Base-by-base conservation (phyloP, 2,329 filamentous ascomycete genomes). In the Colletotrichum sansevieriae region DNA sequence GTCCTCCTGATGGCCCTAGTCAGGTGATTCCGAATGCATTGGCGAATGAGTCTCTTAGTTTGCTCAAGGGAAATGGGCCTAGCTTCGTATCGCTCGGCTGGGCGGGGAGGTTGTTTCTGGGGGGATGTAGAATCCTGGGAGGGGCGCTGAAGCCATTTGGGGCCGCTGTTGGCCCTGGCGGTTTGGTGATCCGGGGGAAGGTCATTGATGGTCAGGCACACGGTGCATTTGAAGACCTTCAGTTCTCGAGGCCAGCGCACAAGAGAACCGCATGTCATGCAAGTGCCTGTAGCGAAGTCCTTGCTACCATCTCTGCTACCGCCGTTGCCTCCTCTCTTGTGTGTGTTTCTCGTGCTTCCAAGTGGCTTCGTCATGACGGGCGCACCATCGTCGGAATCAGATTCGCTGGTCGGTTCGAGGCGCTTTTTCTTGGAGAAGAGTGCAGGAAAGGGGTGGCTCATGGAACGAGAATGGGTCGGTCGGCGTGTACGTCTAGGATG, bases 121-220 rank as follows among this genome's bases (percentile, higher is more conserved):
- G 68, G 63, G 22, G 68, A 71, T 3, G 61, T 35, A 8, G 70
- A 70, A 5, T 63, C 54, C 43, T 70, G 69, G 13, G 52, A 57
- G 8, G 68, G 63, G 20, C 65, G 60, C 44, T 67, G 68, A 29
- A 72, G 65, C 70, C 70, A 72, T 44, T 61, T 70, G 15, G 70
- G 65, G 47, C 62, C 68, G 47, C 13, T 49, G 35, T 61, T 67
- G 37, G 61, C 20, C 44, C 61, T 64, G 46, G 59, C 47, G n/a
- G 35, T 44, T 47, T 52, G 59, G 8, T 63, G 57, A 25, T 69
- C 65, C 6, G 60, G 57, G 37, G 49, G 61, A 54, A 97, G 79
- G 76, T 97, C 94, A 76, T 97, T 97, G 76, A 97, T 90, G 18
- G 92, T 96, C 74, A 92, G 82, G 78, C 94, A 97, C 63, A 93